phyloP scores from a whole-genome alignment of 2,329 filamentous ascomycete species.

The Rhytidhysteron rufulum region DNA sequence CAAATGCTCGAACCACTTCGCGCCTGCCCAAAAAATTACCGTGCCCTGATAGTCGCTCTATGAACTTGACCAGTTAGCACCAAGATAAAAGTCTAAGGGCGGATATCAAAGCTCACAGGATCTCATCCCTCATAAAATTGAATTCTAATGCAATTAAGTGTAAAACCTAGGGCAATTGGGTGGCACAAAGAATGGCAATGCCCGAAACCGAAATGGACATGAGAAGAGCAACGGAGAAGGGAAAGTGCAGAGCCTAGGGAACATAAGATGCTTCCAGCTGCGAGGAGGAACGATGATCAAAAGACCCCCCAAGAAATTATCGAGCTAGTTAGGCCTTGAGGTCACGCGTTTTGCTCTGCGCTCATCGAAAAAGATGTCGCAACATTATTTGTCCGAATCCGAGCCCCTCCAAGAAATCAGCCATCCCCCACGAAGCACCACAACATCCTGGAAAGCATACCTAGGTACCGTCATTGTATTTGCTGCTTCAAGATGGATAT shows the following conservation, averaged over 20 bases:
- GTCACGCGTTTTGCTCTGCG: constrained; percentile 12
- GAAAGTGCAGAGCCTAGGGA: neutral
- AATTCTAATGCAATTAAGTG: neutral
- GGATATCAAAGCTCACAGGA: constrained; percentile 14
- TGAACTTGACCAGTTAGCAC: neutral
- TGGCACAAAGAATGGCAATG: constrained; percentile 1
- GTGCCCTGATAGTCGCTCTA: neutral
- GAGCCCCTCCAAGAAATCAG: constrained; percentile 17
- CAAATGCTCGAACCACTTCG: constrained; percentile 6
- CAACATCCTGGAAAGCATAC: constrained; percentile 1
- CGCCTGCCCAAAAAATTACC: neutral
- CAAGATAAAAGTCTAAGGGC: neutral
- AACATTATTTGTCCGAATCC: constrained; percentile 10
- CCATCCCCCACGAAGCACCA: constrained; percentile 8
- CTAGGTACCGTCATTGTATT: neutral
- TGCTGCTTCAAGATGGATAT: constrained; percentile 68
- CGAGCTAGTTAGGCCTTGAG: constrained; percentile 19
- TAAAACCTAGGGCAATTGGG: constrained; percentile 6
- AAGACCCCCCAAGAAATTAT: constrained; percentile 6
- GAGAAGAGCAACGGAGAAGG: neutral
- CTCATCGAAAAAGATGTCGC: neutral
- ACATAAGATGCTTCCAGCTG: neutral
- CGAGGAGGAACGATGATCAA: neutral
- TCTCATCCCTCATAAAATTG: constrained; percentile 11
- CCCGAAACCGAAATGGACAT: neutral